Percentiles rank a stretch among this genome's conserved stretches.
These are phyloP conservation scores for Bolboschoenoplectus hybrid DNA, from an alignment of 202 grass and related monocot genomes.

Conservation along the genomic window DNA sequence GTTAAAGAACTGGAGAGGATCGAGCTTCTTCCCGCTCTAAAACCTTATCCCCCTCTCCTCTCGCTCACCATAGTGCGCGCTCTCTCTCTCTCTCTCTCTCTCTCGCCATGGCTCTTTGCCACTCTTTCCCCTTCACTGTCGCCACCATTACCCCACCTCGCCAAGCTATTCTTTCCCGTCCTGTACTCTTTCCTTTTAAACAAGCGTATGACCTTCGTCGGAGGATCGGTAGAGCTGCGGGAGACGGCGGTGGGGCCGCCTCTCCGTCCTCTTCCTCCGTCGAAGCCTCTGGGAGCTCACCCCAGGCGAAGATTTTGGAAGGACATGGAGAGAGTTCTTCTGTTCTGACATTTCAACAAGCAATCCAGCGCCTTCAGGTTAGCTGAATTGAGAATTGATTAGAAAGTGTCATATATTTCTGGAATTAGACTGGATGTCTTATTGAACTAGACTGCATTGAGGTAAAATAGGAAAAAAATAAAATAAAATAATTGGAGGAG, in stretches of 20 bases:
- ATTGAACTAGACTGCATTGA: background rate
- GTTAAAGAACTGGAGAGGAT: background rate
- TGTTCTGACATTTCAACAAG: slow-evolving; percentile 91
- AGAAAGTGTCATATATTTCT: background rate
- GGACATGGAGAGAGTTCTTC: slow-evolving; percentile 28
- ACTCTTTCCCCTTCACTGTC: slow-evolving; percentile 28
- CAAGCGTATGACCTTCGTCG: background rate
- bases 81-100: background rate
- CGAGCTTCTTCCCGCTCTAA: slow-evolving; percentile 23
- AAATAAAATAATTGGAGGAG: background rate
- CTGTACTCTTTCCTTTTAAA: background rate
- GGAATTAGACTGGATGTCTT: slow-evolving; percentile 4
- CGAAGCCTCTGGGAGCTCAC: slow-evolving; percentile 31
- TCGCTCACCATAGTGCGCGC: background rate
- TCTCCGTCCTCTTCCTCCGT: slow-evolving; percentile 24
- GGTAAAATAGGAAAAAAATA: background rate
- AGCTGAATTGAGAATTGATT: background rate
- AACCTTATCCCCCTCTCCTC: slow-evolving; percentile 29
- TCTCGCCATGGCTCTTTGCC: slow-evolving; percentile 33
- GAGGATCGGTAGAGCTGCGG: slow-evolving; percentile 24
- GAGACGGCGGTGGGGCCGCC: slow-evolving; percentile 41
- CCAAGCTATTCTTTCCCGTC: background rate
- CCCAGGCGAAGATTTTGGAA: background rate
- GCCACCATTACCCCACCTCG: background rate
- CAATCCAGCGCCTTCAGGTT: slow-evolving; percentile 95